Evolutionary conservation across 441 rosid species (phyloP).

Genomic region (Eutrema salsugineum): DNA sequence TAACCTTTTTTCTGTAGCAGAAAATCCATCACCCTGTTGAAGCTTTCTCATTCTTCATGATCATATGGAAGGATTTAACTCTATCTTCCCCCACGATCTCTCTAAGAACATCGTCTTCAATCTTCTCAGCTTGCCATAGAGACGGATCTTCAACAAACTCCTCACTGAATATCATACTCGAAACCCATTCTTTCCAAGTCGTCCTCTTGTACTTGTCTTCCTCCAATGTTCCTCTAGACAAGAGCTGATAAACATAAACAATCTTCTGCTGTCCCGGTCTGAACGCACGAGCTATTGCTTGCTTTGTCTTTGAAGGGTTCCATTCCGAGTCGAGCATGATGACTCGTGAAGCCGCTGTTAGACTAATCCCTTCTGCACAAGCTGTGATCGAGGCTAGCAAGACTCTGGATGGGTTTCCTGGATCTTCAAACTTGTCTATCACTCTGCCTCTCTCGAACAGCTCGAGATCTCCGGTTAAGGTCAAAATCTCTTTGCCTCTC

Average conservation of each 20-base stretch:
- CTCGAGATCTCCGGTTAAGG: constrained; percentile 85
- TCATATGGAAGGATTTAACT: constrained; percentile 87
- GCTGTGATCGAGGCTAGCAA: constrained; percentile 88
- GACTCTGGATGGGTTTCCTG: constrained; percentile 56
- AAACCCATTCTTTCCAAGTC: constrained; percentile 98
- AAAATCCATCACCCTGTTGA: constrained; percentile 52
- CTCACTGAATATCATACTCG: constrained; percentile 95
- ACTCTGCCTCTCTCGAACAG: constrained; percentile 84
- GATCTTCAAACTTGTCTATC: constrained; percentile 85
- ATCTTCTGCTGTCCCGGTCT: constrained; percentile 91
- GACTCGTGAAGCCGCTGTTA: constrained; percentile 94
- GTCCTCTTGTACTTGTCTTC: constrained; percentile 88
- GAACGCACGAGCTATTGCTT: constrained; percentile 94
- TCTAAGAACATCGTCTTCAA: constrained; percentile 80
- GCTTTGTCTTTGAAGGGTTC: constrained; percentile 99
- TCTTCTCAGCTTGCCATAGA: constrained; percentile 85
- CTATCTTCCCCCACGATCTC: constrained; percentile 84
- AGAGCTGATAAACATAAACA: constrained; percentile 88
- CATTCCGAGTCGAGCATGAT: constrained; percentile 86
- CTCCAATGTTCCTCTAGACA: constrained; percentile 78
- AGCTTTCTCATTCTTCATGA: constrained; percentile 94
- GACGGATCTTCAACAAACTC: constrained; percentile 90
- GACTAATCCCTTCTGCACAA: constrained; percentile 93
- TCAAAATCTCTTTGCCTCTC: constrained; percentile 70
- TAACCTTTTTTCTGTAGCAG: constrained; percentile 1